These are phyloP conservation scores for Glonium stellatum DNA, from an alignment of 495 filamentous ascomycete species.

Conservation along the genomic window DNA sequence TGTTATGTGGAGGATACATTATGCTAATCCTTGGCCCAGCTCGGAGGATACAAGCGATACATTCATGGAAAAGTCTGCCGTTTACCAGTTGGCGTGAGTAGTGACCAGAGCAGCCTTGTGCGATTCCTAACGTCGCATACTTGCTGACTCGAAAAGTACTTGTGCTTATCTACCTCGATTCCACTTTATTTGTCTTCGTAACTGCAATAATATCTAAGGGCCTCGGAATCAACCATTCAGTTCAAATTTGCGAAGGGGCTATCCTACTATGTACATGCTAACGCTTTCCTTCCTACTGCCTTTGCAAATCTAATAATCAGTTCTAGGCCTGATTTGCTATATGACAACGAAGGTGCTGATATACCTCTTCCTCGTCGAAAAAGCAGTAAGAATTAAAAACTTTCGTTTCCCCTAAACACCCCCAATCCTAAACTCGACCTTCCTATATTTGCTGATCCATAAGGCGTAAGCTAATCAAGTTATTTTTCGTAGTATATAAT, in stretches of 20 bases:
- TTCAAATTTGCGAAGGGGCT: slow-evolving; percentile 41
- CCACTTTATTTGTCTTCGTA: slow-evolving; percentile 45
- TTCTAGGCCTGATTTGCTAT: slow-evolving; percentile 38
- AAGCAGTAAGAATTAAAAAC: slow-evolving; percentile 39
- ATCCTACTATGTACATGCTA: slow-evolving; percentile 43
- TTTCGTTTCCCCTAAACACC: background rate
- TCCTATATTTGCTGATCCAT: too few relatives aligned
- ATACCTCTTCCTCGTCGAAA: slow-evolving; percentile 49
- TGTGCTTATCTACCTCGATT: slow-evolving; percentile 46
- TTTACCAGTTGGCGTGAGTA: slow-evolving; percentile 43
- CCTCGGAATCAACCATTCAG: slow-evolving; percentile 41
- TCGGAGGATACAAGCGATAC: slow-evolving; percentile 28
- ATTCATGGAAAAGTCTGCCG: slow-evolving; percentile 41
- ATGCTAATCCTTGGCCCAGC: slow-evolving; percentile 7
- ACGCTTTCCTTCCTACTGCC: background rate
- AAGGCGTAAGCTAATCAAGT: too few relatives aligned
- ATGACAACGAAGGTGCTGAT: slow-evolving; percentile 50
- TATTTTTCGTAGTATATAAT: slow-evolving; percentile 42
- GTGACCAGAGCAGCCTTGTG: background rate
- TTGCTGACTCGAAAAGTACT: slow-evolving; percentile 35
- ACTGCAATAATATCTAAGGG: slow-evolving; percentile 46
- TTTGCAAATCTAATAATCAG: background rate
- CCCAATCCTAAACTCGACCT: too few relatives aligned
- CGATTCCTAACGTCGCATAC: background rate
- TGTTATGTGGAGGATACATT: background rate